Evolutionary conservation across 805 yeast genomes (phyloP), one percentile per base, ranked within the genome.

Genomic region (Torulaspora delbrueckii): DNA sequence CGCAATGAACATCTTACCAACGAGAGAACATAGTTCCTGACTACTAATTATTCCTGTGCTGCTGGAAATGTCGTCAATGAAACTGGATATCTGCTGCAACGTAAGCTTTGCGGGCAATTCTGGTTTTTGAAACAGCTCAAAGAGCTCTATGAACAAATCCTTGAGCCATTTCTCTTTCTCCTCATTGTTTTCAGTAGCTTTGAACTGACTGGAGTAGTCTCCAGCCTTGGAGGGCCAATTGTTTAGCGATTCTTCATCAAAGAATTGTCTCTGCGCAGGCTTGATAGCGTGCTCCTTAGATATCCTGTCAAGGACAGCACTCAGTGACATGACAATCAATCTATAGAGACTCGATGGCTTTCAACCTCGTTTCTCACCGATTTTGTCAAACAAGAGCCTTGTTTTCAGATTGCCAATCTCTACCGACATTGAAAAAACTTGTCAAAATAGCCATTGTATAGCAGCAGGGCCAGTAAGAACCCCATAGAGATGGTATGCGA

Each of bases 91-190:
- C 24, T 48, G 48, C 9, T 45, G 49, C 48, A 48, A 34, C 13
- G 48, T 31, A 16, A 47, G 38, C 19, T 22, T 19, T 10, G 40
- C 43, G 2, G 42, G 39, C 54, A 59, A 25, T 18, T 25, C 33
- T n/a, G 37, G 39, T 34, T 24, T 40, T 40, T 54, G 50, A 3
- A 55, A 16, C 8, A 53, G 16, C 30, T 47, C 41, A 34, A 57
- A 51, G 14, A 58, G 14, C 35, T 58, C 61, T 9, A 26, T 35
- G 18, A 56, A 51, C 7, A 56, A 26, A n/a, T 31, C 28, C 31
- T 49, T 55, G n/a, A 60, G 44, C 65, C 65, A 58, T 13, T 47
- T 40, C 25, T 46, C 47, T 38, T 51, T 53, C 8, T 55, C 58
- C 10, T 47, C 47, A 18, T 45, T 38, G 22, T 44, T 45, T 23